These are phyloP conservation scores for Trichaptum fuscoviolaceum DNA, from an alignment of 768 basidiomycete species.

Conservation along the genomic window DNA sequence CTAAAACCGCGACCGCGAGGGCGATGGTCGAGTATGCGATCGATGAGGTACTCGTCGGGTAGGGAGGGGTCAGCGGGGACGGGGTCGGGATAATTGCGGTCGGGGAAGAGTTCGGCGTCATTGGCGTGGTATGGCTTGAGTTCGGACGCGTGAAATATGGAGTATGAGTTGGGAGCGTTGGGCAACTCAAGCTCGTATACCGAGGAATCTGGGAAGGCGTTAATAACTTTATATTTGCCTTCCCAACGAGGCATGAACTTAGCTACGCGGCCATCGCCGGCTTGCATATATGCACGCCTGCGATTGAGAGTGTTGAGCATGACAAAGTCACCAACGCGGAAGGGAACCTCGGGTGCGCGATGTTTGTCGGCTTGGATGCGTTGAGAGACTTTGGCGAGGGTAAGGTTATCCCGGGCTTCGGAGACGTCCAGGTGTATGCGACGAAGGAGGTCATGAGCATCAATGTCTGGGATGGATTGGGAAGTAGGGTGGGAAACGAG, in stretches of 20 bases:
- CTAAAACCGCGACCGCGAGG: conserved; percentile 21
- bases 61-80: conserved; percentile 21
- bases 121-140: conserved; percentile 9
- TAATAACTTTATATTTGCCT: conserved; percentile 13
- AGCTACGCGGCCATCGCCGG: conserved; percentile 7
- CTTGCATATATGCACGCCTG: neutral
- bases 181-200: too few species aligned
- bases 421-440: conserved; percentile 16
- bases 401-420: too few species aligned
- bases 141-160: conserved; percentile 14
- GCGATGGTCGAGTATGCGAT: conserved; percentile 24
- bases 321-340: conserved; percentile 28
- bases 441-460: conserved; percentile 1
- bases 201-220: conserved; percentile 9
- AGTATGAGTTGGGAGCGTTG: conserved; percentile 4
- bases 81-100: neutral
- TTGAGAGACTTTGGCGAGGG: conserved; percentile 17
- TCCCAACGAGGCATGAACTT: conserved; percentile 17
- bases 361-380: conserved; percentile 22
- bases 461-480: conserved; percentile 8
- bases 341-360: conserved; percentile 17
- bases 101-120: conserved; percentile 13
- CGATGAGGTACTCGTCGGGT: conserved; percentile 21
- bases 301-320: conserved; percentile 27
- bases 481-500: conserved; percentile 2